These are phyloP conservation scores for Cantharellus anzutake DNA, from an alignment of 768 basidiomycete genomes.

Conservation along the genomic window DNA sequence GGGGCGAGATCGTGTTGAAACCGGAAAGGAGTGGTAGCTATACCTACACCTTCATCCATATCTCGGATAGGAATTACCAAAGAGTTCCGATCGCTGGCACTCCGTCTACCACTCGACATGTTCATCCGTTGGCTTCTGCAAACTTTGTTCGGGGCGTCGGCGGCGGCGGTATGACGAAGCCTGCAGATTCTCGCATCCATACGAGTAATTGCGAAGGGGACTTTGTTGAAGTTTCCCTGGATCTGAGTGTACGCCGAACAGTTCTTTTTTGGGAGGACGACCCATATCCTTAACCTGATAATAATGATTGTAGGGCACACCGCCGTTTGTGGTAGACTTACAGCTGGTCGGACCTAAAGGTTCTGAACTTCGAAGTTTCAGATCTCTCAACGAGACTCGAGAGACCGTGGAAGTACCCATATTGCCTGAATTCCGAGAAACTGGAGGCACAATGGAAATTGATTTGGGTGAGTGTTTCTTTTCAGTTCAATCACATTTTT, in stretches of 20 bases:
- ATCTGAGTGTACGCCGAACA: constrained; percentile 38
- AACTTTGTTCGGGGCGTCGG: constrained; percentile 37
- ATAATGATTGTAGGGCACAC: constrained; percentile 40
- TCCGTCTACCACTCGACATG: constrained; percentile 66
- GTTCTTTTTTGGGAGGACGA: neutral
- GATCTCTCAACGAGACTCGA: constrained; percentile 33
- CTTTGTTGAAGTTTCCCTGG: constrained; percentile 56
- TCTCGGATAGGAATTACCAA: constrained; percentile 75
- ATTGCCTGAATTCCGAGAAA: constrained; percentile 40
- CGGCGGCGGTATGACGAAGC: constrained; percentile 17
- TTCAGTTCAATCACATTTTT: neutral
- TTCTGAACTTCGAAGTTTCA: constrained; percentile 37
- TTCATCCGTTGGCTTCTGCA: constrained; percentile 74
- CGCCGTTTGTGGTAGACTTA: constrained; percentile 77
- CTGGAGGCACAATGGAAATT: constrained; percentile 63
- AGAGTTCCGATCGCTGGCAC: constrained; percentile 46
- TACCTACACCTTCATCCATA: constrained; percentile 53
- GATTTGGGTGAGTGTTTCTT: constrained; percentile 36
- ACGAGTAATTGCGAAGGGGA: constrained; percentile 54
- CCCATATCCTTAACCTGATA: neutral
- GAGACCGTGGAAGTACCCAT: constrained; percentile 46
- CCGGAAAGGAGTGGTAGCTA: constrained; percentile 85
- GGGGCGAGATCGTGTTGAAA: constrained; percentile 66
- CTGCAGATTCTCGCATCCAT: no score
- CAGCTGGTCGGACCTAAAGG: constrained; percentile 58